Evolutionary conservation across 495 filamentous ascomycete species (phyloP).

Genomic region (Sporormia fimetaria): DNA sequence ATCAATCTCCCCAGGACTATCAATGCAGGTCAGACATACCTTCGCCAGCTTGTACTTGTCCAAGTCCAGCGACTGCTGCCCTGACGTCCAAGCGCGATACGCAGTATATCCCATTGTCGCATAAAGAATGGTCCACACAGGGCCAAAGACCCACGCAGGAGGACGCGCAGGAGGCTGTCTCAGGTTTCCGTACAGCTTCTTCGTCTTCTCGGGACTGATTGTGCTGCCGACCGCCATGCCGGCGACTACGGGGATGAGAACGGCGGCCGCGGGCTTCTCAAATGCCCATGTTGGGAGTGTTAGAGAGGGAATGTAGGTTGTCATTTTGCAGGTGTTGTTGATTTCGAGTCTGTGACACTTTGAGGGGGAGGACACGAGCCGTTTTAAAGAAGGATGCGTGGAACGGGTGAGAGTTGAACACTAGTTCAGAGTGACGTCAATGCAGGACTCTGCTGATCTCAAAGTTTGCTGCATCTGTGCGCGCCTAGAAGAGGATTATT

Average conservation of each 20-base stretch:
- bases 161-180: conserved; percentile 73
- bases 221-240: conserved; percentile 55
- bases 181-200: conserved; percentile 52
- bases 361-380: not conserved
- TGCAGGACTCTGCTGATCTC: too few relatives aligned
- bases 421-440: too few relatives aligned
- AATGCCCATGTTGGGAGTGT: conserved; percentile 55
- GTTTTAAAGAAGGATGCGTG: too few relatives aligned
- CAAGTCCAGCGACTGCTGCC: conserved; percentile 41
- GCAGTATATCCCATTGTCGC: conserved; percentile 80
- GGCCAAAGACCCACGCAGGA: conserved; percentile 69
- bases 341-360: not conserved
- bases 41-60: conserved; percentile 32
- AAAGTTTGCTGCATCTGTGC: too few relatives aligned
- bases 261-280: conserved; percentile 50
- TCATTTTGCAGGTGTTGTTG: conserved; percentile 41
- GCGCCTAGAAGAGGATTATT: too few relatives aligned
- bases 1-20: too few relatives aligned
- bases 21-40: conserved; percentile 24
- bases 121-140: conserved; percentile 79
- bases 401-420: too few relatives aligned
- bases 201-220: conserved; percentile 44
- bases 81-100: conserved; percentile 54
- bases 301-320: conserved; percentile 46
- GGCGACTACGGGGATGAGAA: conserved; percentile 55